Conservation (phyloP, 1,284 basidiomycete species). For the Puccinia hordei region DNA sequence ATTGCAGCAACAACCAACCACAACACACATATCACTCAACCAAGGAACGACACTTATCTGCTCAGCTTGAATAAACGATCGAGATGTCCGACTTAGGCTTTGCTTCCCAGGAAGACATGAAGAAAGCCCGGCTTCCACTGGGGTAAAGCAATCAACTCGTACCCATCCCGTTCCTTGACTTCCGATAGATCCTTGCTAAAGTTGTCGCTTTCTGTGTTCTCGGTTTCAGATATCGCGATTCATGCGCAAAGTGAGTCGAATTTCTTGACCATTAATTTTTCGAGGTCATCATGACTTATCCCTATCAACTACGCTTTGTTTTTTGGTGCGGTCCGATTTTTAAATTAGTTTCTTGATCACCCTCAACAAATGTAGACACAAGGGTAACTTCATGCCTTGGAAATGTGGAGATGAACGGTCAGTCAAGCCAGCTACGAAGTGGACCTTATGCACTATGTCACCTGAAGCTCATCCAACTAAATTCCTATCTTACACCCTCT, state of each 20-base stretch:
- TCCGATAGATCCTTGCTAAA: not conserved
- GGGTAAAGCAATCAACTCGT: constrained; percentile 27
- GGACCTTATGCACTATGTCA: not conserved
- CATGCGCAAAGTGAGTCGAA: constrained; percentile 45
- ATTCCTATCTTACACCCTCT: not conserved
- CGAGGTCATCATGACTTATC: not conserved
- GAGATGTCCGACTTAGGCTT: constrained; percentile 45
- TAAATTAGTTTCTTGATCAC: constrained; percentile 44
- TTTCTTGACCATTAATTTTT: not conserved
- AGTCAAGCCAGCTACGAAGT: not conserved
- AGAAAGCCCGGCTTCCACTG: constrained; percentile 46
- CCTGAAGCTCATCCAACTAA: not conserved
- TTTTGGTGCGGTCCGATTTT: not conserved
- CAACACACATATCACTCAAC: no score
- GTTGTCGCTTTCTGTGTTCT: not conserved
- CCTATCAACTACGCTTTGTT: not conserved
- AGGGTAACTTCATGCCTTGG: constrained; percentile 50
- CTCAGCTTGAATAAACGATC: not conserved
- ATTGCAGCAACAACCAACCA: no score
- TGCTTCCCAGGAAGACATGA: constrained; percentile 51
- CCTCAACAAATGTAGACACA: constrained; percentile 49
- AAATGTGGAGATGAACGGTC: constrained; percentile 49
- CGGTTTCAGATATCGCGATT: constrained; percentile 40
- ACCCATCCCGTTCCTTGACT: not conserved
- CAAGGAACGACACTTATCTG: not conserved